These are phyloP conservation scores for Cutaneotrichosporon cutaneum DNA, from an alignment of 1,284 basidiomycete genomes.

Conservation along the genomic window DNA sequence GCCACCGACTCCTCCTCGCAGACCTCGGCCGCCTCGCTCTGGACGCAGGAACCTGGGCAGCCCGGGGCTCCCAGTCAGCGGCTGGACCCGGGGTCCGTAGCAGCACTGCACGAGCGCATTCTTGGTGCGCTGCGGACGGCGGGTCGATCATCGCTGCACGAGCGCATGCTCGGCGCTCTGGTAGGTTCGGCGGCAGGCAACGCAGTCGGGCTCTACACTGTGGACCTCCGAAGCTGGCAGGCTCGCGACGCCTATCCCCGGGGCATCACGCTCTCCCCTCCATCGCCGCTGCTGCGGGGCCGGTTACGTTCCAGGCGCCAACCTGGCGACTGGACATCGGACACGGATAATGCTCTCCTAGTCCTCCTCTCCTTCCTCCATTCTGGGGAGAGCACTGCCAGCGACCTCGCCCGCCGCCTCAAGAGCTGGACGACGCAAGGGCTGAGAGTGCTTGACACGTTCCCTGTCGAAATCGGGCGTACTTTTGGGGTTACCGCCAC, in stretches of 20 bases:
- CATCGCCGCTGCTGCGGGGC: slow-evolving; percentile 20
- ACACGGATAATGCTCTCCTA: slow-evolving; percentile 23
- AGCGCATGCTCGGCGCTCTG: slow-evolving; percentile 17
- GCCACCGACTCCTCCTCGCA: too few species aligned
- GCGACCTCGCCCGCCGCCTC: slow-evolving; percentile 16
- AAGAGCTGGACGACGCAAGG: slow-evolving; percentile 14
- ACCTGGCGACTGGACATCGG: slow-evolving; percentile 22
- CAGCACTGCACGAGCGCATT: too few species aligned
- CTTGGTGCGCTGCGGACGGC: too few species aligned
- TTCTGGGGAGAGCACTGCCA: background rate
- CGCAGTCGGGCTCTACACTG: slow-evolving; percentile 23
- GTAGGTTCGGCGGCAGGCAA: slow-evolving; percentile 20
- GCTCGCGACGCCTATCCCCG: slow-evolving; percentile 11
- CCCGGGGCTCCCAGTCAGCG: too few species aligned
- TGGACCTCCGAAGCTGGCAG: slow-evolving; percentile 11
- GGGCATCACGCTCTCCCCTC: slow-evolving; percentile 11
- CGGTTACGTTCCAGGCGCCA: slow-evolving; percentile 17
- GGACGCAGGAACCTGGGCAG: too few species aligned
- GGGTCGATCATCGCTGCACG: slow-evolving; percentile 16
- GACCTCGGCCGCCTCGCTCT: too few species aligned
- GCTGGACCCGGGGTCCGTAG: too few species aligned
- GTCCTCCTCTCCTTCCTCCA: slow-evolving; percentile 22
- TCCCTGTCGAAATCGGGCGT: slow-evolving; percentile 16
- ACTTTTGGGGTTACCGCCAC: slow-evolving; percentile 17
- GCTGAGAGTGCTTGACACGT: slow-evolving; percentile 19